Percentiles rank a stretch among this genome's conserved stretches.
These are phyloP conservation scores for Talaromyces amestolkiae DNA, from an alignment of 2,329 filamentous ascomycete genomes.

Conservation along the genomic window DNA sequence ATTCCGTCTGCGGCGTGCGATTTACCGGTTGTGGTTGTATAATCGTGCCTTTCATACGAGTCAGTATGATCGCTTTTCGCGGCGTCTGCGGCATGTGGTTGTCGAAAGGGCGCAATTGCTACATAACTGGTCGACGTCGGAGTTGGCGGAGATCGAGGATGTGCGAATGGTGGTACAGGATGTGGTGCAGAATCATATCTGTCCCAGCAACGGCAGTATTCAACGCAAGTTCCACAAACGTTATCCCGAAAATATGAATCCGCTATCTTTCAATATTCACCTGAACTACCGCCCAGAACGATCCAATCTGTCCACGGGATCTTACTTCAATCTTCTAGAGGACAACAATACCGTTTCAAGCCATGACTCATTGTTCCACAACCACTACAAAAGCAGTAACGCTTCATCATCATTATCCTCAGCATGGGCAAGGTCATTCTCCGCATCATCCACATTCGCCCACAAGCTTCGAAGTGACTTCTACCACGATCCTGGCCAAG, in stretches of 20 bases:
- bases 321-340: constrained; percentile 13
- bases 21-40: constrained; percentile 63
- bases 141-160: constrained; percentile 61
- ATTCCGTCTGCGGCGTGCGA: constrained; percentile 53
- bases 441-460: constrained; percentile 31
- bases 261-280: constrained; percentile 54
- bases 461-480: constrained; percentile 49
- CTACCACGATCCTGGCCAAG: constrained; percentile 53
- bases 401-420: constrained; percentile 29
- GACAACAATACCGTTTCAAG: neutral
- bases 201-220: constrained; percentile 61
- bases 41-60: constrained; percentile 57
- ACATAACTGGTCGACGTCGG: constrained; percentile 57
- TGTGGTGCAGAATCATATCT: constrained; percentile 57
- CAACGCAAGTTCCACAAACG: constrained; percentile 59
- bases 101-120: constrained; percentile 55
- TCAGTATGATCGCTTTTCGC: constrained; percentile 51
- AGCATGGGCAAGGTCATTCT: neutral
- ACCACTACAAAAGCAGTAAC: constrained; percentile 23
- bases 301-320: constrained; percentile 6
- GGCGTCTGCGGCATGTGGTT: constrained; percentile 47
- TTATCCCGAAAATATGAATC: constrained; percentile 50
- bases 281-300: constrained; percentile 46
- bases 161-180: constrained; percentile 56
- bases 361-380: constrained; percentile 27